Evolutionary conservation across 257 asterid genomes (phyloP).

Genomic region (Penstemon eatonii): DNA sequence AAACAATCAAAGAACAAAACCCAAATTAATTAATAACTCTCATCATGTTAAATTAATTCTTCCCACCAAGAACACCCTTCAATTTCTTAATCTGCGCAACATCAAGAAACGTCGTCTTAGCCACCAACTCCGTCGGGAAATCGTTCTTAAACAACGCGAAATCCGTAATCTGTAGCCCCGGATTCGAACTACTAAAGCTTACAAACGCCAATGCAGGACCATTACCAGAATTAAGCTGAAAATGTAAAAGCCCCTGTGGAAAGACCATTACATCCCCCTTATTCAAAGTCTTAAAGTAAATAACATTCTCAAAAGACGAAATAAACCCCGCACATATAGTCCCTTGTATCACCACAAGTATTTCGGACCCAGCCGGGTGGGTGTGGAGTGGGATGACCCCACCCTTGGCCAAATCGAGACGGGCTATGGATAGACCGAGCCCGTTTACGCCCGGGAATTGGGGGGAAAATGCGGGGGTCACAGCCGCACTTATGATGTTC

Average conservation of each 20-base stretch:
- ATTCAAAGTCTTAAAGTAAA: conserved; percentile 48
- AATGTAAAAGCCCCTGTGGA: conserved; percentile 78
- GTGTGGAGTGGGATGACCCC: conserved; percentile 89
- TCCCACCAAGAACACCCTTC: conserved; percentile 82
- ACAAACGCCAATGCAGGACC: conserved; percentile 47
- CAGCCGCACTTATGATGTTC: conserved; percentile 71
- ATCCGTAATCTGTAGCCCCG: conserved; percentile 70
- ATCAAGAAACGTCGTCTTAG: conserved; percentile 61
- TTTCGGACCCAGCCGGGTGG: conserved; percentile 69
- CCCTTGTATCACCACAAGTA: conserved; percentile 60
- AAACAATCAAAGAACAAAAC: background rate
- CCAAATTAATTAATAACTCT: background rate
- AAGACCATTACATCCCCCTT: conserved; percentile 74
- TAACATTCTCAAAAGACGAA: conserved; percentile 55
- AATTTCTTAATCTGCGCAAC: conserved; percentile 77
- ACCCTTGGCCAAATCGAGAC: conserved; percentile 58
- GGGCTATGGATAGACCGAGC: conserved; percentile 61
- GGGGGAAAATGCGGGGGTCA: conserved; percentile 59
- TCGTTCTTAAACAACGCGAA: conserved; percentile 75
- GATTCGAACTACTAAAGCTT: conserved; percentile 57
- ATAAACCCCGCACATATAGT: conserved; percentile 63
- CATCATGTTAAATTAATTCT: conserved; percentile 31
- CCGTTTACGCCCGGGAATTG: conserved; percentile 73
- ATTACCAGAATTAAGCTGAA: conserved; percentile 65
- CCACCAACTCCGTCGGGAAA: conserved; percentile 70